Conservation (phyloP, 768 basidiomycete genomes). For the Psilocybe subaeruginosa region DNA sequence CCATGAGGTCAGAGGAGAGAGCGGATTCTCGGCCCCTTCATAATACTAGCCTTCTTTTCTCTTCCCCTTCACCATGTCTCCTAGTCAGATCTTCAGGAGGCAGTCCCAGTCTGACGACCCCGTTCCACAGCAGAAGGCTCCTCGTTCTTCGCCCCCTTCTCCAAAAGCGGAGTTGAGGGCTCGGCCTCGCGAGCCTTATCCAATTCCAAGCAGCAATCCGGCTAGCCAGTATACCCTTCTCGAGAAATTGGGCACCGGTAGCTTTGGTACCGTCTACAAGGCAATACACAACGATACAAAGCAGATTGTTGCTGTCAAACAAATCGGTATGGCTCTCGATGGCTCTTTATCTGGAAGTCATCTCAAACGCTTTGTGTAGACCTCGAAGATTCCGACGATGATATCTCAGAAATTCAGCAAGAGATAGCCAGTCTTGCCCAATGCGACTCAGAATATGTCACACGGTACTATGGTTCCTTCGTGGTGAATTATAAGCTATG, state of each 20-base stretch:
- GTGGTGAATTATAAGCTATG: conserved; percentile 96
- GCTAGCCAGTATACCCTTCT: conserved; percentile 90
- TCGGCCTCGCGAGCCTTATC: conserved; percentile 59
- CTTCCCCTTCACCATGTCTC: conserved; percentile 19
- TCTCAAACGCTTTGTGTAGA: conserved; percentile 48
- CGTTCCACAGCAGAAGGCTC: conserved; percentile 39
- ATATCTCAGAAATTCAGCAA: conserved; percentile 97
- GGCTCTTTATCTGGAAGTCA: conserved; percentile 3
- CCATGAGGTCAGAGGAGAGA: conserved; percentile 27
- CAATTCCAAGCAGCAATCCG: conserved; percentile 78
- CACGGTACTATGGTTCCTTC: conserved; percentile 95
- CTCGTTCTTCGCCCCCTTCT: conserved; percentile 53
- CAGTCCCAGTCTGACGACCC: conserved; percentile 24
- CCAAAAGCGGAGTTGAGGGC: conserved; percentile 47
- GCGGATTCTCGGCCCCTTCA: conserved; percentile 13
- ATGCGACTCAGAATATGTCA: conserved; percentile 96
- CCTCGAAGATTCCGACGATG: conserved; percentile 97
- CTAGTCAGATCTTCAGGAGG: conserved; percentile 21
- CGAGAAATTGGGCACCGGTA: conserved; percentile 96
- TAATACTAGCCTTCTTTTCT: conserved; percentile 21
- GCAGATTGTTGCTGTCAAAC: conserved; percentile 96
- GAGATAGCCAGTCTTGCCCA: conserved; percentile 96
- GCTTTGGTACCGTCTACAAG: conserved; percentile 97
- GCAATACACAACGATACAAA: conserved; percentile 93
- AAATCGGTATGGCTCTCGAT: conserved; percentile 71